Conservation (phyloP, 78 protist genomes). For the Cyanophora paradoxa region DNA sequence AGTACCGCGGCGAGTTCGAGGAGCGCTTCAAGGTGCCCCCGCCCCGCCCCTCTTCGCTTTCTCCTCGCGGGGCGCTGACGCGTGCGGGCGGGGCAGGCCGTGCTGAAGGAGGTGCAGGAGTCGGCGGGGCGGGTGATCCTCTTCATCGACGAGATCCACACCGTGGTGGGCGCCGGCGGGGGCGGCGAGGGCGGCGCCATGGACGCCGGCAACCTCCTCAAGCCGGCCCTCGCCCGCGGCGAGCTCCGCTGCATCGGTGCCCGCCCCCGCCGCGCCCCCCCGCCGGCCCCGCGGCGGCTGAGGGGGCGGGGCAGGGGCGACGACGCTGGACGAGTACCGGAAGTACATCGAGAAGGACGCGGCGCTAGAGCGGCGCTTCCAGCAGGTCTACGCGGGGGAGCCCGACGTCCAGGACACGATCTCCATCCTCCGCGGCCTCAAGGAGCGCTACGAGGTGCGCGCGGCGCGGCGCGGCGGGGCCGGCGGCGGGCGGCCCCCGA, state of each 20-base stretch:
- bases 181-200: too few species aligned
- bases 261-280: too few species aligned
- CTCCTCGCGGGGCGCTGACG: too few species aligned
- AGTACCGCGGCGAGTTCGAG: conserved; percentile 97
- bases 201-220: conserved; percentile 98
- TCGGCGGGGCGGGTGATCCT: conserved; percentile 80
- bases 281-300: not conserved
- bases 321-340: conserved; percentile 79
- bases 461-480: too few species aligned
- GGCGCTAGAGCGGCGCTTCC: conserved; percentile 73
- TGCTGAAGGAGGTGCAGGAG: conserved; percentile 86
- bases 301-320: not conserved
- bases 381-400: conserved; percentile 69
- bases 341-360: conserved; percentile 72
- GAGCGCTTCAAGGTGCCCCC: conserved; percentile 95
- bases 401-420: conserved; percentile 91
- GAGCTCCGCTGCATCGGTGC: conserved; percentile 96
- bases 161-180: conserved; percentile 97
- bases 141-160: conserved; percentile 98
- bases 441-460: conserved; percentile 34
- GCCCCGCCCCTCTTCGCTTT: too few species aligned
- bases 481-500: too few species aligned
- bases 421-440: conserved; percentile 92
- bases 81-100: too few species aligned
- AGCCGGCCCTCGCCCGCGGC: conserved; percentile 98